Evolutionary conservation across 495 filamentous ascomycete genomes (phyloP).

Genomic region (Glutinoglossum americanum): DNA sequence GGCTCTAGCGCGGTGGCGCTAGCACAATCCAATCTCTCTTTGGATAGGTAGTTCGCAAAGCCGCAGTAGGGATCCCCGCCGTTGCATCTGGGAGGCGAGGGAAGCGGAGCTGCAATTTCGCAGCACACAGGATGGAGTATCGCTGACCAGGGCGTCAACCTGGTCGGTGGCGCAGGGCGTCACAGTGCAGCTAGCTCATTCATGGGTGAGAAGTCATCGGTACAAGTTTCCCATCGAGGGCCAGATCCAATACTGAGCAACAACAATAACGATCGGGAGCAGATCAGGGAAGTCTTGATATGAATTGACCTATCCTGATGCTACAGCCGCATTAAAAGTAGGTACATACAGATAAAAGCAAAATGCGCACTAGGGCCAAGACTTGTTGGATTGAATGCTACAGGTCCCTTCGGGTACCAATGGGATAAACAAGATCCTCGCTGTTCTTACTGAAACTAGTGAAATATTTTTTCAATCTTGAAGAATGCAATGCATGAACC

Average conservation of each 20-base stretch:
- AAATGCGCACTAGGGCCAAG: neutral
- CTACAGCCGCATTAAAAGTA: neutral
- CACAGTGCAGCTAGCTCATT: neutral
- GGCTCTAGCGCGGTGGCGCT: neutral
- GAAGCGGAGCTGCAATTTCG: too few species aligned
- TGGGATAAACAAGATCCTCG: neutral
- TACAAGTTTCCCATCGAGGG: neutral
- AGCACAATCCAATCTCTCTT: too few species aligned
- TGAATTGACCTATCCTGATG: neutral
- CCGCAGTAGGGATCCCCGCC: neutral
- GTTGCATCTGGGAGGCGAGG: too few species aligned
- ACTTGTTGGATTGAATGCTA: neutral
- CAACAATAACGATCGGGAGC: neutral
- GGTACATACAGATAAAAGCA: neutral
- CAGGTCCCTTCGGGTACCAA: neutral
- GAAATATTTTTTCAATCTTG: neutral
- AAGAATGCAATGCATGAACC: neutral
- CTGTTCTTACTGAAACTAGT: neutral
- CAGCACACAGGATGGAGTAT: neutral
- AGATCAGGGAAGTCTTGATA: neutral
- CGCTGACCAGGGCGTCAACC: neutral
- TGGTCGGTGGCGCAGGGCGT: neutral
- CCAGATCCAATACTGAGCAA: neutral
- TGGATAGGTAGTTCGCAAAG: neutral
- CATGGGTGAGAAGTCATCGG: neutral